Evolutionary conservation across 2,329 filamentous ascomycete species (phyloP), one percentile per base, ranked within the genome.

Genomic region (Diplocarpon rosae): DNA sequence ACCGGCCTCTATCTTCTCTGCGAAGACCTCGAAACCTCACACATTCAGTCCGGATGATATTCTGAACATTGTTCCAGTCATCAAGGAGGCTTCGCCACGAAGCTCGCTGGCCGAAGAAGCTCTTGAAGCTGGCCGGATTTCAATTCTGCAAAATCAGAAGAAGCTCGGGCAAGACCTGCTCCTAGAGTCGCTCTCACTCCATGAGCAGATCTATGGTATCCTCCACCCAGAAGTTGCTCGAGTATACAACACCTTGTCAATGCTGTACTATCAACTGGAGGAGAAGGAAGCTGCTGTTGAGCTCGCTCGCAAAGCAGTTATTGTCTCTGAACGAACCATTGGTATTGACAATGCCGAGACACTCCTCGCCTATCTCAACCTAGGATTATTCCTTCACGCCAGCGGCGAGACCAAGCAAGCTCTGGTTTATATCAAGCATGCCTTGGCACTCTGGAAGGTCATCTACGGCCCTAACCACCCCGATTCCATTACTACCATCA

Each of bases 171-270:
- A 95, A 65, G 92, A 98, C 65, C 75, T 98, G 45, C 76, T 98
- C 27, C 70, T 96, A n/a, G 92, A 98, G 66, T 95, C 89, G 31
- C 70, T 98, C 49, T 95, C 92, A 37, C 71, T 98, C 35, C 90
- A 98, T 60, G 92, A 98, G 71, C 92, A 98, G 65, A 96, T 98
- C 55, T 98, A 98, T 59, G 92, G 92, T 49, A 93, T 96, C 46
- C 73, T 98, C 20, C 92, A 98, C 62, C 89, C 92, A 1, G 92
- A 98, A 66, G 90, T 96, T 48, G 92, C 90, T 37, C 81, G 89
- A 52, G 84, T 94, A 24, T 98, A 98, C 71, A 90, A 95, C 66
- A 88, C 85, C 42, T 68, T 98, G 37, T 95, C 92, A 2, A 95
- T 94, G 72, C 75, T 96, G 44, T 95, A 95, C 69, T 96, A 93